Conservation (phyloP, 2,329 filamentous ascomycete genomes). For the Penicillium sp. region DNA sequence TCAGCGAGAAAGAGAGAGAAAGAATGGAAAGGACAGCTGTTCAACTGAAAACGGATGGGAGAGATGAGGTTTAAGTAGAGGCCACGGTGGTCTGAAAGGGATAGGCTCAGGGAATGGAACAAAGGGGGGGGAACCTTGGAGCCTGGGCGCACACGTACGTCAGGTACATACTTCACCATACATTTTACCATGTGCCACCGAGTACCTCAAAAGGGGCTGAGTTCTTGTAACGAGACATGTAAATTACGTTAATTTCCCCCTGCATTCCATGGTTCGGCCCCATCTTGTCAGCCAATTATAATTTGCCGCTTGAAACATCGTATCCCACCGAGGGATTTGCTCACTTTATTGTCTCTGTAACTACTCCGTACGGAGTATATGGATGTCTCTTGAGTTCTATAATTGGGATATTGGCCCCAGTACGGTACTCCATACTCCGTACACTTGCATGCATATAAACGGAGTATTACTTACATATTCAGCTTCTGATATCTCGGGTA, state of each 20-base stretch:
- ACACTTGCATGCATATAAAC: not conserved
- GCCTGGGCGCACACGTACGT: not conserved
- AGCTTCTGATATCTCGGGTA: not conserved
- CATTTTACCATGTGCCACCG: not conserved
- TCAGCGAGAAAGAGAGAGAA: slow-evolving; percentile 12
- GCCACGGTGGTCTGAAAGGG: slow-evolving; percentile 39
- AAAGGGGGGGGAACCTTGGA: not conserved
- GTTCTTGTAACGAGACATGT: slow-evolving; percentile 3
- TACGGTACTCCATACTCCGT: too few species aligned
- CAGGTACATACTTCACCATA: slow-evolving; percentile 1
- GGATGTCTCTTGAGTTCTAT: not conserved
- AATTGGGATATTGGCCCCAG: not conserved
- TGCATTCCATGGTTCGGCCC: slow-evolving; percentile 12
- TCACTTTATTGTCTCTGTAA: not conserved
- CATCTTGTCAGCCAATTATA: not conserved
- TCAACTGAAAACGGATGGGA: slow-evolving; percentile 15
- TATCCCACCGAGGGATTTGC: not conserved
- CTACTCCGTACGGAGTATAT: too few species aligned
- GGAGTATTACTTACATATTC: not conserved
- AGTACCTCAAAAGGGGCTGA: slow-evolving; percentile 1
- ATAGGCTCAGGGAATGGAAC: slow-evolving; percentile 8
- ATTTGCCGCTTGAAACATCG: not conserved
- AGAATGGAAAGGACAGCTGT: slow-evolving; percentile 37
- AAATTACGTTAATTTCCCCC: slow-evolving; percentile 13
- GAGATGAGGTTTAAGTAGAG: slow-evolving; percentile 38